Evolutionary conservation across 208 protist species (phyloP).

Genomic region (Crithidia expoeki): DNA sequence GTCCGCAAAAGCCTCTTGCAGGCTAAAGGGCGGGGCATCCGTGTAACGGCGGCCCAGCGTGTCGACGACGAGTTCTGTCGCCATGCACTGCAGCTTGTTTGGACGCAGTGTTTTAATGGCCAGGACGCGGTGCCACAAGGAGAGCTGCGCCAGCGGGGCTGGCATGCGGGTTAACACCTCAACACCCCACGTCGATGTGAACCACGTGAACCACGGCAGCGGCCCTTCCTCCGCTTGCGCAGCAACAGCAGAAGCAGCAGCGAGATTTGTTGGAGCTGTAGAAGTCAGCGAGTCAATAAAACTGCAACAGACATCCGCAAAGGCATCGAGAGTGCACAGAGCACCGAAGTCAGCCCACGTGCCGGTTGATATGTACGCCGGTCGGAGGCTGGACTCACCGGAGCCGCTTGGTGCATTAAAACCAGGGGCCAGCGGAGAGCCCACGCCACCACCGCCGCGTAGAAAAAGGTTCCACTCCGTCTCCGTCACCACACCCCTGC

Average conservation of each 20-base stretch:
- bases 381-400: slow-evolving; percentile 40
- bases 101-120: slow-evolving; percentile 81
- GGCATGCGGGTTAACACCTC: slow-evolving; percentile 53
- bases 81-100: slow-evolving; percentile 84
- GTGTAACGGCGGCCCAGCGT: slow-evolving; percentile 87
- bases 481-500: slow-evolving; percentile 50
- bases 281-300: slow-evolving; percentile 54
- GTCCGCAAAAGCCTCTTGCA: slow-evolving; percentile 89
- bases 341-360: slow-evolving; percentile 93
- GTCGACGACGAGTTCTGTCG: slow-evolving; percentile 58
- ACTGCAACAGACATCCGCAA: slow-evolving; percentile 76
- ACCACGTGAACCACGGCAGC: slow-evolving; percentile 81
- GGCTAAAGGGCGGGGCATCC: slow-evolving; percentile 77
- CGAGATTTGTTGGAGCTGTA: too few relatives aligned
- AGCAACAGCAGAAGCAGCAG: too few relatives aligned
- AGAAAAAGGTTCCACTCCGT: slow-evolving; percentile 90
- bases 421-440: slow-evolving; percentile 32
- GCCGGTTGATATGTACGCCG: slow-evolving; percentile 88
- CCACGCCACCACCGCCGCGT: slow-evolving; percentile 61
- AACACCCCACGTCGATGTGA: slow-evolving; percentile 80
- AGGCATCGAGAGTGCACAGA: slow-evolving; percentile 78
- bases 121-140: slow-evolving; percentile 86
- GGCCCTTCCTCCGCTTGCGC: slow-evolving; percentile 18
- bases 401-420: slow-evolving; percentile 32
- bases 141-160: slow-evolving; percentile 41